These are phyloP conservation scores for Chaetoscypha palmicola DNA, from an alignment of 2,329 filamentous ascomycete genomes.

Conservation along the genomic window DNA sequence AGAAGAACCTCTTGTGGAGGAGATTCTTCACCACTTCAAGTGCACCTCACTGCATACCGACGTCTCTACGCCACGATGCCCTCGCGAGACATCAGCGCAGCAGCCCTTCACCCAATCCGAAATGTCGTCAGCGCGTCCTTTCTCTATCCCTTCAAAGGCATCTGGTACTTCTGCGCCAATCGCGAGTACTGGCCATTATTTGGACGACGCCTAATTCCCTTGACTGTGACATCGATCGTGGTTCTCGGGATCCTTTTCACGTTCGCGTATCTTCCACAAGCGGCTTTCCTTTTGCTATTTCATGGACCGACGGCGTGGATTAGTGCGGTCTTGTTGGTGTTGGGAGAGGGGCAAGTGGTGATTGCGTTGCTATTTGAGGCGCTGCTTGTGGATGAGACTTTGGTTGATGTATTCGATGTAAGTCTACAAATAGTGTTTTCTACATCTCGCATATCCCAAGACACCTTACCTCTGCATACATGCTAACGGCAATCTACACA, in stretches of 20 bases:
- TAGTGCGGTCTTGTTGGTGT: conserved; percentile 76
- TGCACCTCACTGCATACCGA: too few relatives aligned
- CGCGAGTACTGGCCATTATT: conserved; percentile 80
- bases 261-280: conserved; percentile 83
- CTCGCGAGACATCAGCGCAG: neutral
- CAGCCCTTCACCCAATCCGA: conserved; percentile 18
- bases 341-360: conserved; percentile 56
- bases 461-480: neutral
- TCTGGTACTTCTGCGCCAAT: conserved; percentile 73
- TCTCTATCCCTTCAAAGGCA: conserved; percentile 59
- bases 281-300: conserved; percentile 82
- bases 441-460: too few relatives aligned
- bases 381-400: conserved; percentile 72
- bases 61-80: too few relatives aligned
- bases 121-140: conserved; percentile 26
- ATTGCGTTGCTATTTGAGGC: conserved; percentile 58
- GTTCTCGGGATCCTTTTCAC: conserved; percentile 83
- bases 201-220: conserved; percentile 66
- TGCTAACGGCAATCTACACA: conserved; percentile 4
- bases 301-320: conserved; percentile 85
- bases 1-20: too few relatives aligned
- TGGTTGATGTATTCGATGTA: conserved; percentile 79
- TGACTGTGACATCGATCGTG: conserved; percentile 73
- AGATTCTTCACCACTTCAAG: too few relatives aligned
- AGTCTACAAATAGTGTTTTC: too few relatives aligned